Percentiles rank a stretch among this genome's conserved stretches.
These are phyloP conservation scores for Cladosporium halotolerans DNA, from an alignment of 2,329 filamentous ascomycete species.

Conservation along the genomic window DNA sequence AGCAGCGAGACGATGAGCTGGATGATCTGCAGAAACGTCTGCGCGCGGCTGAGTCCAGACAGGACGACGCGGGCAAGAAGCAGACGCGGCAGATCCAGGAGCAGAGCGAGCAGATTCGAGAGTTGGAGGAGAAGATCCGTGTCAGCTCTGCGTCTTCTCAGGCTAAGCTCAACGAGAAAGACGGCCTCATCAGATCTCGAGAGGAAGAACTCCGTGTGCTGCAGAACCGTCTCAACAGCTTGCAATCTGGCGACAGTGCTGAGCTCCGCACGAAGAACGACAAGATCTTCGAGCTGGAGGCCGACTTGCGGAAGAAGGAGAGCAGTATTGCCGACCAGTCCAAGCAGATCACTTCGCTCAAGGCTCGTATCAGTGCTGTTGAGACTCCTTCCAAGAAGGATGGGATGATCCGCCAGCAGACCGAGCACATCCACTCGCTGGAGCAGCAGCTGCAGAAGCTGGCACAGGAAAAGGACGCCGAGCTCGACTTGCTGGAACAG, in stretches of 20 bases:
- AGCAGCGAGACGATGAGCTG: slow-evolving; percentile 68
- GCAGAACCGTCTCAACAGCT: slow-evolving; percentile 25
- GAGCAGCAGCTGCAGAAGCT: slow-evolving; percentile 28
- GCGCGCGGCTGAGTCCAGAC: slow-evolving; percentile 22
- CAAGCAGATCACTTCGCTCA: slow-evolving; percentile 28
- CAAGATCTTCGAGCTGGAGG: slow-evolving; percentile 33
- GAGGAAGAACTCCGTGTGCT: slow-evolving; percentile 35
- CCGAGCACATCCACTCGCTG: slow-evolving; percentile 28
- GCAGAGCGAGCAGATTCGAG: slow-evolving; percentile 39
- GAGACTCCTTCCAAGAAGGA: slow-evolving; percentile 35
- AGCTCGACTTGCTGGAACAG: slow-evolving; percentile 26
- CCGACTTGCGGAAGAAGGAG: slow-evolving; percentile 32
- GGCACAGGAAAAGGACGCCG: slow-evolving; percentile 31
- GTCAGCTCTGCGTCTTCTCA: slow-evolving; percentile 30
- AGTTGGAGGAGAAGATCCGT: slow-evolving; percentile 46
- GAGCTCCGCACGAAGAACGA: slow-evolving; percentile 28
- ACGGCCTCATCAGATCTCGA: slow-evolving; percentile 35
- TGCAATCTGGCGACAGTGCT: slow-evolving; percentile 27
- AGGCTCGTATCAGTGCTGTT: slow-evolving; percentile 28
- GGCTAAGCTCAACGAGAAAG: slow-evolving; percentile 40
- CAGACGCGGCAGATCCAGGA: slow-evolving; percentile 53
- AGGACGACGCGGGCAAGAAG: slow-evolving; percentile 24
- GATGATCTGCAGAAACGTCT: slow-evolving; percentile 28
- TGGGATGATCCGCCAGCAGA: slow-evolving; percentile 30
- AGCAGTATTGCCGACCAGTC: slow-evolving; percentile 24